Evolutionary conservation across 805 yeast species (phyloP), one percentile per base, ranked within the genome.

Genomic region (Cyberlindnera petersonii): DNA sequence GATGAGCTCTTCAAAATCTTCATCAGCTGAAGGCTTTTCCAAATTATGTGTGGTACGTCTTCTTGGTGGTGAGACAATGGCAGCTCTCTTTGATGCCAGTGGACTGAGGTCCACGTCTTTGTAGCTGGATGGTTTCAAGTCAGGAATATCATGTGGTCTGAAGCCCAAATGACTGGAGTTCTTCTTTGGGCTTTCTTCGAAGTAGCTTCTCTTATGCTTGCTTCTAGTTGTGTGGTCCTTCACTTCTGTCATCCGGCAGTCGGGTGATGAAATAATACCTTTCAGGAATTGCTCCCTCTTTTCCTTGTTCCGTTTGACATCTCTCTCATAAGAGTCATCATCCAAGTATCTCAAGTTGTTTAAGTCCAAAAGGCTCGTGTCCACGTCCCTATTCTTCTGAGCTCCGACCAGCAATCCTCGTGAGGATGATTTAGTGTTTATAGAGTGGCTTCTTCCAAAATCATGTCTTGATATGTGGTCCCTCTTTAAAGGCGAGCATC

Each of bases 251-350:
- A 30, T 14, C 19, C 26, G 9, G 19, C 23, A 18, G 8, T 26
- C 24, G 1, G 40, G 43, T 4, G 39, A 24, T 2, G 37, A 24
- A 24, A 33, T 18, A 9, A 44, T 19, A 9, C 13, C 24, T 4
- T 33, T 15, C 9, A 51, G 26, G 23, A 49, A 44, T 17, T 34
- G 32, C 16, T 52, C 50, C n/a, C 55, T 43, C 22, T 52, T 50
- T 29, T 44, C 24, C 10, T 40, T 44, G 30, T 50, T 52, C 11
- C 22, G 20, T 17, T 31, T 24, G 6, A 31, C 6, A 14, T 39
- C 49, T 9, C 31, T 31, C 4, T 32, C 26, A 22, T 35, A 48
- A 0, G 39, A 30, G n/a, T 43, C 44, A 5, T 43, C 42, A 17
- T 53, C 47, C 23, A 49, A 31, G 31, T 43, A 50, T 16, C 47